Conservation (phyloP, 2,329 filamentous ascomycete genomes). For the Trichoderma aggressivum region DNA sequence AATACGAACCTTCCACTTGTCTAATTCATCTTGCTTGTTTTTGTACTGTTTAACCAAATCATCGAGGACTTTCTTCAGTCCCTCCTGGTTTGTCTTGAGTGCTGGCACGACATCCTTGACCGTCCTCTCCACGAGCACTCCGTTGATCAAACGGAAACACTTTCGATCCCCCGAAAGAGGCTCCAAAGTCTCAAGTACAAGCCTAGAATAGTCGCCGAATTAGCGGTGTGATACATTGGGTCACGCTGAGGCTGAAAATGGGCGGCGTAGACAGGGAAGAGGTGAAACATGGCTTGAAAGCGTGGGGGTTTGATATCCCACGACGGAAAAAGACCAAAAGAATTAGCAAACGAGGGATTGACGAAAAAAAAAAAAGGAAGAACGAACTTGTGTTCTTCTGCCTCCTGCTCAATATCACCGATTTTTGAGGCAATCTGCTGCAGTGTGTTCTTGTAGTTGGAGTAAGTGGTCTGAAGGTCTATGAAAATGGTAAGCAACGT, state of each 20-base stretch:
- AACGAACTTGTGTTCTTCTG: slow-evolving; percentile 94
- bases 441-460: slow-evolving; percentile 72
- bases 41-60: slow-evolving; percentile 97
- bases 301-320: neutral
- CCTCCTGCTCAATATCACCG: slow-evolving; percentile 94
- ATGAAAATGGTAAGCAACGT: slow-evolving; percentile 5
- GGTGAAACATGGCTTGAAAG: neutral
- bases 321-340: neutral
- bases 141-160: slow-evolving; percentile 98
- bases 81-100: slow-evolving; percentile 89
- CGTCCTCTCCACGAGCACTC: slow-evolving; percentile 89
- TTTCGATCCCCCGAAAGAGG: slow-evolving; percentile 83
- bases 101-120: slow-evolving; percentile 89
- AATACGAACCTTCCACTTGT: slow-evolving; percentile 88
- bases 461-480: slow-evolving; percentile 81
- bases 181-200: slow-evolving; percentile 87
- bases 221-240: slow-evolving; percentile 24
- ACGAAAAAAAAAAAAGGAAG: neutral
- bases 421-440: slow-evolving; percentile 96
- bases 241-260: slow-evolving; percentile 36
- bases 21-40: slow-evolving; percentile 87
- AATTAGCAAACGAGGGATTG: neutral
- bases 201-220: slow-evolving; percentile 50
- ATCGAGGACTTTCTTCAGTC: slow-evolving; percentile 88
- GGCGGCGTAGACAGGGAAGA: neutral